Conservation (phyloP, 1,284 basidiomycete genomes). For the Melampsora americana region DNA sequence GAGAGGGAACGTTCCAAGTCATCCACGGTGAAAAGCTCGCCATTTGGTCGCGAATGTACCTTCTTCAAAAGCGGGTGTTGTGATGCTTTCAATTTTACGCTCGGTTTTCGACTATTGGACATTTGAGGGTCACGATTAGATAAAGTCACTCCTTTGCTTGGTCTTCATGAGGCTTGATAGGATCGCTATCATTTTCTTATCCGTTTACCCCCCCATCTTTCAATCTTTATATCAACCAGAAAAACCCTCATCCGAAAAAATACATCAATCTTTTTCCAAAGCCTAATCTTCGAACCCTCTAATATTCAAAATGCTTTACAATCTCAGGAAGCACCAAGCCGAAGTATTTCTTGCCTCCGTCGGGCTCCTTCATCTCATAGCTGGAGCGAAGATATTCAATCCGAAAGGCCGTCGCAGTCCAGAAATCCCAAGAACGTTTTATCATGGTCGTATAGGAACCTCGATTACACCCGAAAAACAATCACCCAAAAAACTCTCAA, state of each 20-base stretch:
- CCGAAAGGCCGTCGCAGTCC: not conserved
- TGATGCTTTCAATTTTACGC: too few relatives aligned
- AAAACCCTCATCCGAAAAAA: not conserved
- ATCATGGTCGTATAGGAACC: constrained; percentile 6
- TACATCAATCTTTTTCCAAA: not conserved
- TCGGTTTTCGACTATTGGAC: too few relatives aligned
- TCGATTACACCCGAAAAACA: not conserved
- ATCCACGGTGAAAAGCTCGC: too few relatives aligned
- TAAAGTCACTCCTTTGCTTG: too few relatives aligned
- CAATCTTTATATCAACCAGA: not conserved
- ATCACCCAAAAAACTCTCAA: not conserved
- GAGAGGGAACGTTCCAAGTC: too few relatives aligned
- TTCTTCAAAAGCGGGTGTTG: too few relatives aligned
- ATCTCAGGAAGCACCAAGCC: not conserved
- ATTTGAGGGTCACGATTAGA: too few relatives aligned
- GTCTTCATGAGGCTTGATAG: too few relatives aligned
- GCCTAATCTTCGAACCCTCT: not conserved
- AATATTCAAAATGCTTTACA: not conserved
- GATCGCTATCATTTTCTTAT: too few relatives aligned
- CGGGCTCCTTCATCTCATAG: not conserved
- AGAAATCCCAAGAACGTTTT: not conserved
- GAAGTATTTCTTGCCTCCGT: not conserved
- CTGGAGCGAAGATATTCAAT: not conserved
- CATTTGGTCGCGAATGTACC: too few relatives aligned
- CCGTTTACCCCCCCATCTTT: too few relatives aligned